Base-by-base conservation (phyloP, 257 asterid species). In the Haberlea rhodopensis region DNA sequence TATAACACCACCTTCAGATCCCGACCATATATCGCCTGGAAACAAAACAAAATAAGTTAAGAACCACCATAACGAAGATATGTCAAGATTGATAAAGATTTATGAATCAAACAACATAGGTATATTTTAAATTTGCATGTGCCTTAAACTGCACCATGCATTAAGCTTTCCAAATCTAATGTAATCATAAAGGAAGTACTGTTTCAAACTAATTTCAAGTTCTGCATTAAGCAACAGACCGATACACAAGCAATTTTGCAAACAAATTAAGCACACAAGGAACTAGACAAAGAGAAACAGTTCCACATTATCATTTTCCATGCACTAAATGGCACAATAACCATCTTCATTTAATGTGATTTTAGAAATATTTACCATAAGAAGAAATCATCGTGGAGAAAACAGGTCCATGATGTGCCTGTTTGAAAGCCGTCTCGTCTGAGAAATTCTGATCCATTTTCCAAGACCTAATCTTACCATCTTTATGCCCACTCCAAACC, bases 401-500 rank as follows among this genome's bases (percentile, higher is more conserved):
- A 68, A 87, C 83, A 0, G 94, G 87, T n/a, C 87, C 91, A 9
- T 88, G 87, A 53, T 94, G 97, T 55, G 97, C 99, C 75, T 87
- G 95, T 73, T 79, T 86, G 68, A 90, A 84, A 71, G 76, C 74
- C 31, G 73, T 57, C 23, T 82, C 90, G 19, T 75, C 82, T 8
- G 94, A 77, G 80, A 78, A 75, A 46, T 83, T 54, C 52, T 77
- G 83, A 69, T 89, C 95, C 87, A 84, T 86, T 81, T 75, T 94
- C 99, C 99, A 94, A 10, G 95, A 84, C 71, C 92, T 78, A 25
- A 90, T 83, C 76, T 76, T 90, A 23, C 99, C 97, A 68, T 94
- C 99, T 81, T 86, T 94, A 40, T 94, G 99, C 49, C 96, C 99
- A 43, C 95, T 94, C 95, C 95, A 94, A 25, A 94, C 87, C 67